Conservation (phyloP, 2,329 filamentous ascomycete species). For the Corynespora cassiicola region DNA sequence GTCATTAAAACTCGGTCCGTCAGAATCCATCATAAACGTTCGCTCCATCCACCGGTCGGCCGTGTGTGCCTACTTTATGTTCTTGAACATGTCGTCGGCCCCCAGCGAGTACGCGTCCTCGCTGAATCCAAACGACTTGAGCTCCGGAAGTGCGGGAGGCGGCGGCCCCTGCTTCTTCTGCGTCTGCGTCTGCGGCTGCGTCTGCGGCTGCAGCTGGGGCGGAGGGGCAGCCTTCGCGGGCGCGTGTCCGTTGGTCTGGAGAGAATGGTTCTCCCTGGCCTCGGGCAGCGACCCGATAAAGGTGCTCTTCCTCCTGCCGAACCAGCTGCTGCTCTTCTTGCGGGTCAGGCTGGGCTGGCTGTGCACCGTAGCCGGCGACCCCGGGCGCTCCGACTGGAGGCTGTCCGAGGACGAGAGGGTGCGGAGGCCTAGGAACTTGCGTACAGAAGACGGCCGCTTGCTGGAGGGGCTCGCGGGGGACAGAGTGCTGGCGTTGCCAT, state of each 20-base stretch:
- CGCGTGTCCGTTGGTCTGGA: constrained; percentile 24
- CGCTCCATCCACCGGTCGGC: constrained; percentile 11
- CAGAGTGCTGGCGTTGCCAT: constrained; percentile 32
- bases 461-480: constrained; percentile 39
- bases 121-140: constrained; percentile 43
- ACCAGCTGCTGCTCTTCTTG: constrained; percentile 50
- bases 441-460: constrained; percentile 47
- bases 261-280: constrained; percentile 30
- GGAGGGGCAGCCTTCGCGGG: constrained; percentile 13
- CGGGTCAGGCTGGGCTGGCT: constrained; percentile 38
- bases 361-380: constrained; percentile 42
- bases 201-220: no score
- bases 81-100: constrained; percentile 49
- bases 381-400: constrained; percentile 42
- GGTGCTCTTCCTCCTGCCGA: constrained; percentile 46
- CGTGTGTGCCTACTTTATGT: constrained; percentile 38
- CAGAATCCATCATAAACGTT: constrained; percentile 33
- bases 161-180: constrained; percentile 47
- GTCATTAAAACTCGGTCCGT: constrained; percentile 39
- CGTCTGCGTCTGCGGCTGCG: no score
- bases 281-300: constrained; percentile 43
- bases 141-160: constrained; percentile 47
- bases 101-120: constrained; percentile 41
- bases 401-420: constrained; percentile 45
- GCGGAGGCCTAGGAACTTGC: constrained; percentile 48